A percentile compares a stretch with the other conserved stretches of the same genome.
Conservation (phyloP, 106 monocot genomes). For the Allium sativum region DNA sequence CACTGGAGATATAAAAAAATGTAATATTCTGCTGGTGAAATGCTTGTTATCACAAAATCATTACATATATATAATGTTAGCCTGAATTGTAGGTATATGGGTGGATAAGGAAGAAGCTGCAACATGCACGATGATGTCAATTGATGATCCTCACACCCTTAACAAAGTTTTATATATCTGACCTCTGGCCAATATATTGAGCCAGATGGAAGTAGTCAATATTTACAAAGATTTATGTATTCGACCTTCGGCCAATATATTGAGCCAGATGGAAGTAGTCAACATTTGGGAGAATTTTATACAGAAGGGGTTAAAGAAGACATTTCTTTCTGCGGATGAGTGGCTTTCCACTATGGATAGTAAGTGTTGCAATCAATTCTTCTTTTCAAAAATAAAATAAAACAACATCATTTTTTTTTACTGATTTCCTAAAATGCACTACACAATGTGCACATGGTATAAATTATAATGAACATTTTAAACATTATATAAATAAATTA, state of each 20-base stretch:
- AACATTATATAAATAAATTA: too few relatives aligned
- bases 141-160: slow-evolving; percentile 14
- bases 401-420: slow-evolving; percentile 9
- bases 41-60: too few relatives aligned
- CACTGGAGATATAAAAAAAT: slow-evolving; percentile 23
- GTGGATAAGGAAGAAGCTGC: slow-evolving; percentile 28
- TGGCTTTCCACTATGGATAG: slow-evolving; percentile 24
- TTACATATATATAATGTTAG: not conserved
- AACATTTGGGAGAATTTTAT: slow-evolving; percentile 28
- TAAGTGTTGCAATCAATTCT: not conserved
- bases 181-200: slow-evolving; percentile 24
- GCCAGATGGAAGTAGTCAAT: slow-evolving; percentile 24
- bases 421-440: not conserved
- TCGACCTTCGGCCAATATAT: slow-evolving; percentile 24
- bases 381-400: too few relatives aligned
- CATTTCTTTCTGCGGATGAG: slow-evolving; percentile 10
- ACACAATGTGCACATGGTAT: too few relatives aligned
- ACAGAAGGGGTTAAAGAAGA: slow-evolving; percentile 22
- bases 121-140: slow-evolving; percentile 23
- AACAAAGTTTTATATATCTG: slow-evolving; percentile 35
- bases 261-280: slow-evolving; percentile 30
- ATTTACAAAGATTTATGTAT: slow-evolving; percentile 34
- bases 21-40: not conserved
- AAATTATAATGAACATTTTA: too few relatives aligned
- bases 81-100: slow-evolving; percentile 15